A percentile compares a stretch with the other conserved stretches of the same genome.
These are phyloP conservation scores for Diaporthe citri DNA, from an alignment of 2,329 filamentous ascomycete species.

Conservation along the genomic window DNA sequence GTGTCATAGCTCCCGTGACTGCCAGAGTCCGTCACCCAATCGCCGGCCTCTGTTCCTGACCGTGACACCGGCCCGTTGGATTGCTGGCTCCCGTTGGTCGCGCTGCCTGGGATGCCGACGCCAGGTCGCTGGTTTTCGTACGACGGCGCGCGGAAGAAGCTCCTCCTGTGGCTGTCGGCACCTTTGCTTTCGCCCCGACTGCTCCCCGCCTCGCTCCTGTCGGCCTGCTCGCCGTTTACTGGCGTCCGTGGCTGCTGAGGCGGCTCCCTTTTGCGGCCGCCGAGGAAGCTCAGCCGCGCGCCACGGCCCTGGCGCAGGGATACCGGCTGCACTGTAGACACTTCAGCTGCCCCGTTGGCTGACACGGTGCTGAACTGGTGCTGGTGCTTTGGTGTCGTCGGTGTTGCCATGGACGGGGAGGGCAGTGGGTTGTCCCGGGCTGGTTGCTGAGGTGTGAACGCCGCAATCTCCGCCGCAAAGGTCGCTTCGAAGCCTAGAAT, in stretches of 20 bases:
- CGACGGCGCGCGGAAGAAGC: slow-evolving; percentile 60
- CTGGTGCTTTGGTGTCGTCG: slow-evolving; percentile 47
- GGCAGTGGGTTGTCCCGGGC: slow-evolving; percentile 60
- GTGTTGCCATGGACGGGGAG: slow-evolving; percentile 56
- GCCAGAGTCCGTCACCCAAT: slow-evolving; percentile 50
- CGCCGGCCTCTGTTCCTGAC: slow-evolving; percentile 42
- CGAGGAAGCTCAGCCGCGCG: slow-evolving; percentile 69
- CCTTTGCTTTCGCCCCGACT: slow-evolving; percentile 43
- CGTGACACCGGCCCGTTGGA: slow-evolving; percentile 21
- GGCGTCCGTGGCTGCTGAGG: slow-evolving; percentile 40
- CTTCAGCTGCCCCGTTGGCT: slow-evolving; percentile 59
- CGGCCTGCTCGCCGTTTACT: slow-evolving; percentile 43
- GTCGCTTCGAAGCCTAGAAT: slow-evolving; percentile 70
- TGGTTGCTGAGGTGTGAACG: slow-evolving; percentile 67
- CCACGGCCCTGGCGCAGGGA: slow-evolving; percentile 63
- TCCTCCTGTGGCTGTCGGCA: slow-evolving; percentile 55
- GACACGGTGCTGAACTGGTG: slow-evolving; percentile 51
- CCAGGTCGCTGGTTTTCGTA: slow-evolving; percentile 43
- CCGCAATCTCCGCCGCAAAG: slow-evolving; percentile 75
- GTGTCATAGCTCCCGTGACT: slow-evolving; percentile 45
- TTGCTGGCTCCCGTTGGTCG: slow-evolving; percentile 33
- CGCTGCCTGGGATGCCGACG: slow-evolving; percentile 9
- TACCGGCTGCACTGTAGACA: slow-evolving; percentile 64
- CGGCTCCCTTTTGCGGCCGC: slow-evolving; percentile 63
- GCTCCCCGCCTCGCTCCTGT: slow-evolving; percentile 50